phyloP scores from a whole-genome alignment of 179 eudicot species.

The Beta macrorhiza region DNA sequence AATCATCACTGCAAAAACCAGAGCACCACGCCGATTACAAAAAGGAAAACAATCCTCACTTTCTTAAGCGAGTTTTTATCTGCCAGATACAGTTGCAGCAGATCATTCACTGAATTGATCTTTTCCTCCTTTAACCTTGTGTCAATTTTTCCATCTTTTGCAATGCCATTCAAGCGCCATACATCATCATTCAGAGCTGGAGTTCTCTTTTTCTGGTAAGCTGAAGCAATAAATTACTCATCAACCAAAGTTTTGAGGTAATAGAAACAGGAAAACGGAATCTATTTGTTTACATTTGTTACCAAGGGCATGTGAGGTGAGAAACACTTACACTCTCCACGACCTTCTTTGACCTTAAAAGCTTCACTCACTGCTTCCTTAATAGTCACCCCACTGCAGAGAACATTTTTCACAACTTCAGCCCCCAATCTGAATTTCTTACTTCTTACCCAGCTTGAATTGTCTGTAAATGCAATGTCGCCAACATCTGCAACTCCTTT shows the following conservation, averaged over 20 bases:
- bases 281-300: too few relatives aligned
- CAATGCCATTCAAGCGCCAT: not conserved
- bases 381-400: constrained; percentile 6
- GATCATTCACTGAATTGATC: not conserved
- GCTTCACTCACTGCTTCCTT: constrained; percentile 21
- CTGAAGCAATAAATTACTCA: not conserved
- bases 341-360: constrained; percentile 29
- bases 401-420: constrained; percentile 4
- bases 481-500: constrained; percentile 17
- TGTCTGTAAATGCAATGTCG: constrained; percentile 24
- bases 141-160: not conserved
- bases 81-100: not conserved
- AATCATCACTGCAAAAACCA: not conserved
- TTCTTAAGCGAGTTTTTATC: not conserved
- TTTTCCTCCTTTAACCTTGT: not conserved
- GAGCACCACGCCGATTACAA: not conserved
- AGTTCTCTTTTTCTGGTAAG: not conserved
- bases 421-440: constrained; percentile 28
- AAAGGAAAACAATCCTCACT: not conserved
- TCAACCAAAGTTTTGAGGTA: not conserved
- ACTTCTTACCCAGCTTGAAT: constrained; percentile 17
- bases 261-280: too few relatives aligned
- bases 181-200: not conserved
- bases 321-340: constrained; percentile 15
- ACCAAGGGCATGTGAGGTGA: not conserved